Percentiles rank a stretch among this genome's conserved stretches.
phyloP scores from a whole-genome alignment of 495 filamentous ascomycete genomes.

The Penicillium cataractarum region DNA sequence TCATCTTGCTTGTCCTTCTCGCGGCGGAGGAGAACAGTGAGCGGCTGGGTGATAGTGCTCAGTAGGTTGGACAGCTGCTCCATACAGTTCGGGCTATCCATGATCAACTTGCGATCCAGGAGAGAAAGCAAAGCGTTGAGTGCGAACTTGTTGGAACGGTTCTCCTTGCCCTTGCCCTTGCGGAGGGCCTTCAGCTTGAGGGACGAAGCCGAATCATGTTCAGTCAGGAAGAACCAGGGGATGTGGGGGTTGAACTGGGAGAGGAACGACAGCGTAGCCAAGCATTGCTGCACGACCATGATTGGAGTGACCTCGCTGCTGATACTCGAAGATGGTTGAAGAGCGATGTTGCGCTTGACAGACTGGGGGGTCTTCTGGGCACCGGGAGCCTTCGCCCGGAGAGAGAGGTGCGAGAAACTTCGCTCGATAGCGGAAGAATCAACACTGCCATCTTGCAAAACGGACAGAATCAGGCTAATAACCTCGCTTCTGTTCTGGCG shows the following conservation, averaged over 20 bases:
- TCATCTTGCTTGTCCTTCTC: constrained; percentile 74
- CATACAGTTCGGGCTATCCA: constrained; percentile 95
- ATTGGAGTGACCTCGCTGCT: constrained; percentile 84
- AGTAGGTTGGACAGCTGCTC: constrained; percentile 86
- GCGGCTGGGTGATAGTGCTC: constrained; percentile 83
- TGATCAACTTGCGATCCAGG: constrained; percentile 87
- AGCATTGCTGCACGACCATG: constrained; percentile 93
- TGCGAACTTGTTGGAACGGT: constrained; percentile 82
- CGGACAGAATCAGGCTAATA: constrained; percentile 88
- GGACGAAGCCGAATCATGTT: constrained; percentile 77
- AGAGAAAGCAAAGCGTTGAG: constrained; percentile 88
- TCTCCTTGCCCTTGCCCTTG: constrained; percentile 86
- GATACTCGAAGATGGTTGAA: constrained; percentile 55
- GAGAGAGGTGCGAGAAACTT: constrained; percentile 89
- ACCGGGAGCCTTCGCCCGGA: constrained; percentile 82
- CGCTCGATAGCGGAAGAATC: constrained; percentile 93
- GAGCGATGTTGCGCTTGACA: constrained; percentile 69
- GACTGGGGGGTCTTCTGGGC: constrained; percentile 77
- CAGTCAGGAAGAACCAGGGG: constrained; percentile 90
- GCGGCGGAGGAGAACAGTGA: constrained; percentile 79
- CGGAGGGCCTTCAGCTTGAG: constrained; percentile 77
- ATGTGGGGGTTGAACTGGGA: constrained; percentile 82
- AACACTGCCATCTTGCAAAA: constrained; percentile 93
- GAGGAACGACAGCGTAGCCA: constrained; percentile 78
- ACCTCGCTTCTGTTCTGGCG: constrained; percentile 92